Conservation (phyloP, 176 grass and related monocot genomes). For the Poa pratensis region DNA sequence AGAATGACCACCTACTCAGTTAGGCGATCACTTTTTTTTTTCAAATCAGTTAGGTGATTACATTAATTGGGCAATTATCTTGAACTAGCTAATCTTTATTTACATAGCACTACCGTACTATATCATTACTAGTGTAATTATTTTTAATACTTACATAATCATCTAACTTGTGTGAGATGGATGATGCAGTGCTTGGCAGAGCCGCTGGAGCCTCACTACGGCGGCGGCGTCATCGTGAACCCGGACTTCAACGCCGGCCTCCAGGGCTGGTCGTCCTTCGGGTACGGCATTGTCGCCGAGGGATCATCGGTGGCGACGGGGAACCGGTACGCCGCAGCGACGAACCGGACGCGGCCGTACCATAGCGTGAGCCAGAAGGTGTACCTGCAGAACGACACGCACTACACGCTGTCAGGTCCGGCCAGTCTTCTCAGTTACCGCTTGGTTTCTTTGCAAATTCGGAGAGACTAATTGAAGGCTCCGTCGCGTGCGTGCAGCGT, state of each 20-base stretch:
- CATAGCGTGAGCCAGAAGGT: conserved; percentile 73
- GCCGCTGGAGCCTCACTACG: conserved; percentile 58
- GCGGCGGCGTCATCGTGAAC: conserved; percentile 62
- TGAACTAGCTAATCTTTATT: background rate
- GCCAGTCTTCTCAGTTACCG: background rate
- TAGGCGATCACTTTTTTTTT: background rate
- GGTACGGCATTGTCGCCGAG: conserved; percentile 30
- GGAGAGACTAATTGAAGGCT: background rate
- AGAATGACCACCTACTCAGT: background rate
- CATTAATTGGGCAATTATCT: background rate
- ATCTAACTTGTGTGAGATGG: background rate
- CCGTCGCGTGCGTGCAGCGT: conserved; percentile 47
- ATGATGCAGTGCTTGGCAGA: conserved; percentile 65
- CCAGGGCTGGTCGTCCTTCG: conserved; percentile 53
- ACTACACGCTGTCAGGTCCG: conserved; percentile 66
- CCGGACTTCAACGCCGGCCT: conserved; percentile 56
- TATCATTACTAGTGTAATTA: background rate
- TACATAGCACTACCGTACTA: background rate
- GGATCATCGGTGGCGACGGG: conserved; percentile 41
- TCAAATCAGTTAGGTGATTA: background rate
- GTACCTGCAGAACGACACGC: conserved; percentile 50
- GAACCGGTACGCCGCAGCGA: conserved; percentile 50
- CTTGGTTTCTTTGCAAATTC: background rate
- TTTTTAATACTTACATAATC: background rate
- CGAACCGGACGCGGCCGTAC: conserved; percentile 45